Base-by-base conservation (phyloP, 768 basidiomycete genomes). In the Tulasnella sp. region DNA sequence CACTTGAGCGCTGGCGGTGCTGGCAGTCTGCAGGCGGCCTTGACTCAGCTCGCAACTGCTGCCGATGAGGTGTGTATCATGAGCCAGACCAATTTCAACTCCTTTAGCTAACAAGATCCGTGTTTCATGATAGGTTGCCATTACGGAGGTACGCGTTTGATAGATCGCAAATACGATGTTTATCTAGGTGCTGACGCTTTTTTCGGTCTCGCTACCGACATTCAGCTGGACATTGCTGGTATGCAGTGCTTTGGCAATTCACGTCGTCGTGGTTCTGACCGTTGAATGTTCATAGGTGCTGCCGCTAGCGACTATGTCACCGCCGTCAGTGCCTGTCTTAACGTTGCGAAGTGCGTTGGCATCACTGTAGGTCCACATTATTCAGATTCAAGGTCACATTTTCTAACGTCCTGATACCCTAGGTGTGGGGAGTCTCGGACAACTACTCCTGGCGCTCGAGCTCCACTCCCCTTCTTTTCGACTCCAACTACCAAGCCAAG, bases 231-330 rank as follows among this genome's bases (percentile, higher is more conserved):
- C 34, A 69, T 69, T 37, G 64, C 64, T 20, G 64, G 64, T 69
- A 34, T 2, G 64, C 18, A 16, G 14, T 16, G 2, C 11, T 37
- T 31, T 37, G 18, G 12, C 28, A 69, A 16, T 18, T 6, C n/a
- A 34, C 6, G 28, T 28, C 2, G 54, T 0, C 0, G 20, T 69
- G n/a, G 9, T 18, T 69, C 28, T 69, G 18, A 69, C 34, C 34
- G 1, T 28, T 22, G 18, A 24, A 73, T 42, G 4, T 0, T 41
- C 3, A 60, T 58, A 40, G 48, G 40, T 41, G 78, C 78, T 31
- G 37, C 78, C 16, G 64, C 60, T n/a, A 79, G 50, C 41, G 78
- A 79, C 44, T 79, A 79, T n/a, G 48, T 60, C 69, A 79, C 78
- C 78, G 78, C 60, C 6, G 78, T 72, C 34, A 79, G 40, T n/a